Evolutionary conservation across 352 stramenopile genomes (phyloP).

Genomic region (Albugo candida): DNA sequence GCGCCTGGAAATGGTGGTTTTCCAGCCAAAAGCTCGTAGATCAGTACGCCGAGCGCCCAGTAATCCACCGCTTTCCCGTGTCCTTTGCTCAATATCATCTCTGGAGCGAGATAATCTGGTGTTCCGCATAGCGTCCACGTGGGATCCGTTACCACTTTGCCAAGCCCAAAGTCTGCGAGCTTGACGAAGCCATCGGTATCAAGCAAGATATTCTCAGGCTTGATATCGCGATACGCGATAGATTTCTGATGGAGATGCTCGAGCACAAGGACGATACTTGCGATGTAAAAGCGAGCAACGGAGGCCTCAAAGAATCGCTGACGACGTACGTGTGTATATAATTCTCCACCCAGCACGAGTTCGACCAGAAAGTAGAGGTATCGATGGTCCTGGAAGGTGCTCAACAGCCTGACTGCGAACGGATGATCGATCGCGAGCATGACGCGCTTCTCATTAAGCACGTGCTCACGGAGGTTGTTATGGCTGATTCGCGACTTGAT

Average conservation of each 20-base stretch:
- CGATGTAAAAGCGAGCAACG: conserved; percentile 72
- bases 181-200: conserved; percentile 79
- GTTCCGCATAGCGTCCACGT: conserved; percentile 86
- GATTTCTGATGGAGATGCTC: conserved; percentile 79
- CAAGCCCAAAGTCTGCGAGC: conserved; percentile 82
- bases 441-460: conserved; percentile 82
- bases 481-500: conserved; percentile 83
- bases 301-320: conserved; percentile 53
- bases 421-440: conserved; percentile 78
- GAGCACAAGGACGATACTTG: conserved; percentile 80
- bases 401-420: conserved; percentile 83
- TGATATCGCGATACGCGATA: conserved; percentile 83
- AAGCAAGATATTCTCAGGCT: conserved; percentile 80
- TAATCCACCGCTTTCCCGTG: conserved; percentile 84
- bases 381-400: conserved; percentile 78
- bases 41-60: conserved; percentile 79
- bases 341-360: conserved; percentile 77
- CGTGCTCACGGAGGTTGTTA: conserved; percentile 82
- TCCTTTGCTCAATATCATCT: conserved; percentile 84
- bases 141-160: conserved; percentile 69
- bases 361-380: conserved; percentile 87
- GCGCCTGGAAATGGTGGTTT: conserved; percentile 78
- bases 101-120: conserved; percentile 82
- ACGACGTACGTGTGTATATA: conserved; percentile 82
- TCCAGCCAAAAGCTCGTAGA: conserved; percentile 79